Conservation (phyloP, 1,284 basidiomycete species). For the Sporisorium sorghi region DNA sequence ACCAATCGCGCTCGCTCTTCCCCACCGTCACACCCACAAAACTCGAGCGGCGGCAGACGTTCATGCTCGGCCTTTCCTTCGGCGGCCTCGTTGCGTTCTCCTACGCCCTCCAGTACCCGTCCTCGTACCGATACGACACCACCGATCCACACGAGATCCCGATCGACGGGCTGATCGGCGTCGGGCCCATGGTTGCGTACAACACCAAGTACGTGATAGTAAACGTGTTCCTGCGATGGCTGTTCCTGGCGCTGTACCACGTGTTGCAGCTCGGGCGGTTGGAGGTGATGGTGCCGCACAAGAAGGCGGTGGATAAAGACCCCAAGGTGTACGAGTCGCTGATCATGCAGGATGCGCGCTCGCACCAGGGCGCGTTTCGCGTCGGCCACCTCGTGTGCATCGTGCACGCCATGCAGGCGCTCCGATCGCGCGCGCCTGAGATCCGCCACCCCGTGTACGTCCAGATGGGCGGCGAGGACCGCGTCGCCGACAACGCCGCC, state of each 20-base stretch:
- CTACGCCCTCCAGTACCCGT: constrained; percentile 62
- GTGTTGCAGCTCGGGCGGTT: constrained; percentile 43
- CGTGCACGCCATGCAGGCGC: constrained; percentile 44
- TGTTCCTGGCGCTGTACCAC: constrained; percentile 17
- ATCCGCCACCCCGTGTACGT: constrained; percentile 60
- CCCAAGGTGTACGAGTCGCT: constrained; percentile 66
- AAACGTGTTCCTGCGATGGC: constrained; percentile 14
- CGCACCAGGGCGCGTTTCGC: constrained; percentile 65
- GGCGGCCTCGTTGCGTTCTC: constrained; percentile 62
- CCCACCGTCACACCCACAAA: constrained; percentile 36
- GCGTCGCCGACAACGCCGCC: constrained; percentile 48
- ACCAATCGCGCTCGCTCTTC: constrained; percentile 40
- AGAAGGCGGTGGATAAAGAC: constrained; percentile 64
- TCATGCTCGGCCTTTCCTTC: constrained; percentile 66
- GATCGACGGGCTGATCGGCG: constrained; percentile 61
- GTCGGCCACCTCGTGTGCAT: constrained; percentile 60
- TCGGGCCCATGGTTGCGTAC: constrained; percentile 65
- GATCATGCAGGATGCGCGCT: constrained; percentile 62
- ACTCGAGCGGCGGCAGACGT: constrained; percentile 57
- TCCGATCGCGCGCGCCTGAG: constrained; percentile 32
- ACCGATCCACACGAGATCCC: constrained; percentile 56
- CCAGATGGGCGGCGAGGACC: constrained; percentile 64
- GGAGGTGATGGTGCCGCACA: constrained; percentile 65
- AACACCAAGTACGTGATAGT: constrained; percentile 44
- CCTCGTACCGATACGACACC: constrained; percentile 50